phyloP scores from a whole-genome alignment of 2,329 filamentous ascomycete genomes.

The Arthroderma sp. region DNA sequence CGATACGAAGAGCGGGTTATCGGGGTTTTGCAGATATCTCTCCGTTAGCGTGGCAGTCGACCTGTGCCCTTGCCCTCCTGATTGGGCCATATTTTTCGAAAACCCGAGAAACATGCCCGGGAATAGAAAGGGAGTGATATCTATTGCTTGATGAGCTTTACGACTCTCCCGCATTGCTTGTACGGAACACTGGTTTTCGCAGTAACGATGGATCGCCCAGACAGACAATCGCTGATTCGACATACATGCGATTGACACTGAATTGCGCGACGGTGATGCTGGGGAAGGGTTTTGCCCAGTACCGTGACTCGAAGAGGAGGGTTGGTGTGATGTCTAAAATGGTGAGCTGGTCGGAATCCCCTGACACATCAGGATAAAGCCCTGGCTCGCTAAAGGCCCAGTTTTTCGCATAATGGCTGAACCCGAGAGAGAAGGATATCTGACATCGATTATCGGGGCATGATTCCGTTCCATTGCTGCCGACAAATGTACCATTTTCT shows the following conservation, averaged over 20 bases:
- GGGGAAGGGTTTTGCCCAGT: neutral
- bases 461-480: conserved; percentile 1
- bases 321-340: neutral
- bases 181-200: conserved; percentile 3
- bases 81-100: conserved; percentile 1
- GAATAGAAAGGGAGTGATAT: conserved; percentile 6
- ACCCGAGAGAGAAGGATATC: conserved; percentile 4
- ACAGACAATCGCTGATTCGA: conserved; percentile 6
- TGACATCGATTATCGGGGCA: neutral
- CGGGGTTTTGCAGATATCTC: conserved; percentile 5
- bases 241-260: conserved; percentile 5
- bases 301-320: conserved; percentile 4
- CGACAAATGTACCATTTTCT: neutral
- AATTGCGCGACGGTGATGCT: conserved; percentile 1
- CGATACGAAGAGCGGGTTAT: conserved; percentile 2
- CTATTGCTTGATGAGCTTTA: conserved; percentile 1
- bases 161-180: conserved; percentile 4
- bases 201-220: neutral
- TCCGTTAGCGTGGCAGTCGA: conserved; percentile 1
- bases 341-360: conserved; percentile 1
- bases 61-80: conserved; percentile 1
- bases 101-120: conserved; percentile 1
- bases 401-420: conserved; percentile 3
- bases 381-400: neutral
- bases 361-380: conserved; percentile 2